These are phyloP conservation scores for Ustilaginoidea virens DNA, from an alignment of 2,329 filamentous ascomycete genomes.

Conservation along the genomic window DNA sequence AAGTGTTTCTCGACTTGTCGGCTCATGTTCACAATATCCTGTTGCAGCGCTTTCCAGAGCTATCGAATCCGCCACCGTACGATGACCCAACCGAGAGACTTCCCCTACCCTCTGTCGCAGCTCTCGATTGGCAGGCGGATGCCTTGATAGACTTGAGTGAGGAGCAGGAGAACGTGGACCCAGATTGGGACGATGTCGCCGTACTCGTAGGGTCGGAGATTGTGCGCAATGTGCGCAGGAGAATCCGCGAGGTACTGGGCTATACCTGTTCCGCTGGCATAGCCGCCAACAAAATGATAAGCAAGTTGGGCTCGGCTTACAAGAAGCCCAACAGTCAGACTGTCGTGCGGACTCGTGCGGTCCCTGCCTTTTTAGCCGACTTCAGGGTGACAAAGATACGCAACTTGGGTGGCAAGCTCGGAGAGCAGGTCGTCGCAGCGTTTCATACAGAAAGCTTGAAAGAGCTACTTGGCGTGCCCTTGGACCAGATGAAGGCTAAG, in stretches of 20 bases:
- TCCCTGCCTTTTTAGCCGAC: constrained; percentile 59
- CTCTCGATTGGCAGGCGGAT: constrained; percentile 71
- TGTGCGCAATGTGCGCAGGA: constrained; percentile 55
- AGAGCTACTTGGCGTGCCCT: constrained; percentile 55
- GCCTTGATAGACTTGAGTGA: constrained; percentile 66
- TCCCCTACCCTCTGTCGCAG: constrained; percentile 52
- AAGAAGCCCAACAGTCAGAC: constrained; percentile 94
- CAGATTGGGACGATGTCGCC: constrained; percentile 92
- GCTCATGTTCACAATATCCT: constrained; percentile 66
- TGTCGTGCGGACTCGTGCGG: constrained; percentile 74
- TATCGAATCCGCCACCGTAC: constrained; percentile 49
- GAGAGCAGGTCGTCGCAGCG: constrained; percentile 65
- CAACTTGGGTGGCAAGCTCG: constrained; percentile 88
- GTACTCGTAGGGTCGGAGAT: constrained; percentile 83
- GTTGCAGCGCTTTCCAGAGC: constrained; percentile 60
- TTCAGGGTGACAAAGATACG: constrained; percentile 94
- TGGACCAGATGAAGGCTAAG: constrained; percentile 63
- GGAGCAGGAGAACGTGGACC: constrained; percentile 61
- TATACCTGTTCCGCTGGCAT: constrained; percentile 91
- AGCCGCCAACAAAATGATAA: constrained; percentile 84
- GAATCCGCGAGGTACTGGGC: constrained; percentile 52
- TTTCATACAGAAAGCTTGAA: constrained; percentile 71
- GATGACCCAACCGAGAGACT: constrained; percentile 57
- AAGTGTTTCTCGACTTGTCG: constrained; percentile 87
- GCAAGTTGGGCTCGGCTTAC: constrained; percentile 80